These are phyloP conservation scores for Viola pubescens DNA, from an alignment of 441 rosid genomes.

Conservation along the genomic window DNA sequence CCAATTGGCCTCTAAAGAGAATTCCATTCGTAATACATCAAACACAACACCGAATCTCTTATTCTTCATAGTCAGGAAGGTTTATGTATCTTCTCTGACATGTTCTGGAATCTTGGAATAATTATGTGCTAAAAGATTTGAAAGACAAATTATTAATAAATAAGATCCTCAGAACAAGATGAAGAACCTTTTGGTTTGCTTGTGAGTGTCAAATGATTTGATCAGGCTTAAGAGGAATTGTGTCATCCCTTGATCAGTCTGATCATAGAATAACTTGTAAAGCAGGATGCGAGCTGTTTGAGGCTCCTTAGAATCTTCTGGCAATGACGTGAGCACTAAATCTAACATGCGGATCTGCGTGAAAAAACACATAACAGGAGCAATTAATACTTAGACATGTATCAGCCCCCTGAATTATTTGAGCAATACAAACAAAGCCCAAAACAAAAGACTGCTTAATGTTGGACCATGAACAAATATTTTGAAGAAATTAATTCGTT, in stretches of 20 bases:
- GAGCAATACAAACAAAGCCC: no score
- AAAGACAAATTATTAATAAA: background rate
- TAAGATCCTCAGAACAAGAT: background rate
- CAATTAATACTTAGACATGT: background rate
- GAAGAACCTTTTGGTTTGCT: slow-evolving; percentile 79
- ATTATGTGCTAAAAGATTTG: background rate
- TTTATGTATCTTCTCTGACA: background rate
- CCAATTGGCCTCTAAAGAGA: no score
- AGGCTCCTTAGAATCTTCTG: slow-evolving; percentile 85
- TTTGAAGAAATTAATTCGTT: no score
- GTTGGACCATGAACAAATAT: no score
- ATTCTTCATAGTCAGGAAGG: no score
- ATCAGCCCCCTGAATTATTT: no score
- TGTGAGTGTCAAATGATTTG: slow-evolving; percentile 69
- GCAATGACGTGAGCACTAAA: slow-evolving; percentile 60
- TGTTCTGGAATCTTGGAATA: background rate
- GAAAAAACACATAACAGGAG: slow-evolving; percentile 4
- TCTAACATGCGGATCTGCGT: slow-evolving; percentile 72
- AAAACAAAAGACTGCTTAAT: no score
- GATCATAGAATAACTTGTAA: slow-evolving; percentile 94
- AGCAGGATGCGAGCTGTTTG: slow-evolving; percentile 87
- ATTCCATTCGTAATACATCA: no score
- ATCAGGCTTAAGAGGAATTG: slow-evolving; percentile 79
- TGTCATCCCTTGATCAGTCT: slow-evolving; percentile 92
- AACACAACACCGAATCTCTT: no score